These are phyloP conservation scores for Fraxinus xanthoxyloides DNA, from an alignment of 305 asterid genomes.

Conservation along the genomic window DNA sequence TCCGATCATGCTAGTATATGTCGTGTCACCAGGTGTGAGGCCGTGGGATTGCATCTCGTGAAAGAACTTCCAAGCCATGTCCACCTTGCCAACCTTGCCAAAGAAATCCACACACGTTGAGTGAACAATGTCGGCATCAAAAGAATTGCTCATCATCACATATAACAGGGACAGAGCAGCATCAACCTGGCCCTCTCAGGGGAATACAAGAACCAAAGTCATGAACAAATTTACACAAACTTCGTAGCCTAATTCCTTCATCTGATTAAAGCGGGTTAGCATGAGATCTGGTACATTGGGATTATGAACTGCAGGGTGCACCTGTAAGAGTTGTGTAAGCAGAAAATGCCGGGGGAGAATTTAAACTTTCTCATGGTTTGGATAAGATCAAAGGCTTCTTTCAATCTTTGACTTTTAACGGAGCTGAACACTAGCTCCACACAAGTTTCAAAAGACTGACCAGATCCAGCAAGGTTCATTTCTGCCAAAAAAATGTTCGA, in stretches of 20 bases:
- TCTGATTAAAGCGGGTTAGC: conserved; percentile 77
- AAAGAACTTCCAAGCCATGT: conserved; percentile 97
- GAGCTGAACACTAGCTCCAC: conserved; percentile 57
- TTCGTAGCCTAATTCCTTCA: conserved; percentile 94
- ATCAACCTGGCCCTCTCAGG: conserved; percentile 79
- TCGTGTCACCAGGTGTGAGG: conserved; percentile 74
- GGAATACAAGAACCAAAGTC: conserved; percentile 70
- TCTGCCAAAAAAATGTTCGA: conserved; percentile 69
- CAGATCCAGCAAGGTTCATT: conserved; percentile 78
- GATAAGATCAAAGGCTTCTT: conserved; percentile 63
- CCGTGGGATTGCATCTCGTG: conserved; percentile 77
- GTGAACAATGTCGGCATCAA: conserved; percentile 78
- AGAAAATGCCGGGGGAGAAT: conserved; percentile 88
- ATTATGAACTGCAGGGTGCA: conserved; percentile 48
- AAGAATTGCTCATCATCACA: conserved; percentile 78
- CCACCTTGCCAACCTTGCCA: conserved; percentile 91
- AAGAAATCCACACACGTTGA: conserved; percentile 89
- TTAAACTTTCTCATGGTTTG: conserved; percentile 80
- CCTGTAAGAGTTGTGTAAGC: conserved; percentile 89
- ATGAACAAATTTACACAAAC: conserved; percentile 81
- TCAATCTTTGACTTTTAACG: conserved; percentile 51
- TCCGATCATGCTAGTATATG: conserved; percentile 90
- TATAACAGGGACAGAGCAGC: conserved; percentile 78
- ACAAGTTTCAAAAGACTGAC: conserved; percentile 56
- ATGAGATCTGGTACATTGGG: conserved; percentile 67